Base-by-base conservation (phyloP, 306 rosid species). In the Vigna angularis region DNA sequence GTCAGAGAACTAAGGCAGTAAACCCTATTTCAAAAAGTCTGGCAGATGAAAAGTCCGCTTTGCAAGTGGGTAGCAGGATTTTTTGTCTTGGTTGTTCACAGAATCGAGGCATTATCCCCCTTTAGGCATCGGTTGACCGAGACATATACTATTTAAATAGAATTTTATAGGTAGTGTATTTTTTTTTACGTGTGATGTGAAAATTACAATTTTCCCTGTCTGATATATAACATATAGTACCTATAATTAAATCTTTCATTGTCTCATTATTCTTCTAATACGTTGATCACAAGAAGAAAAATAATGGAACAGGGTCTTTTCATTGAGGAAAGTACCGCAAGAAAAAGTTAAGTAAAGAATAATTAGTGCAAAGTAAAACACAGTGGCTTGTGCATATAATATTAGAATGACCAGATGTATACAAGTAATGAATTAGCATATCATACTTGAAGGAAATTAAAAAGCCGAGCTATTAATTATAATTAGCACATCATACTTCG, bases 401-500 rank as follows among this genome's bases (percentile, higher is more conserved):
- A n/a, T n/a, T n/a, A 15, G 15, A 59, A 12, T 59, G 18, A 55
- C 24, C 45, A 62, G 32, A 62, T 32, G 34, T 32, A 62, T 18
- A 44, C 55, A 81, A 30, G 47, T 26, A 64, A 72, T 72, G 45
- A 26, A 36, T 26, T 72, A 32, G 34, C 73, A 57, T 42, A 58
- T n/a, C 15, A 42, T 18, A 16, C 28, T 74, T 57, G 0, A 73
- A 49, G 17, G 9, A 76, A 65, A 17, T 10, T 65, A 65, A 70
- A 77, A 77, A 59, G 13, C 47, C 7, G 10, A 76, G 58, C 47
- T 48, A 45, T 45, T 45, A 11, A 24, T 24, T 24, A 24, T 24
- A 24, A 24, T 24, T 24, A 24, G 26, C 26, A 24, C 26, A 24
- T 24, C 26, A 63, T 15, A 56, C 6, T 55, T 57, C 5, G 16